phyloP scores from a whole-genome alignment of 2,329 filamentous ascomycete species.

The Pseudocercospora fijiensis region DNA sequence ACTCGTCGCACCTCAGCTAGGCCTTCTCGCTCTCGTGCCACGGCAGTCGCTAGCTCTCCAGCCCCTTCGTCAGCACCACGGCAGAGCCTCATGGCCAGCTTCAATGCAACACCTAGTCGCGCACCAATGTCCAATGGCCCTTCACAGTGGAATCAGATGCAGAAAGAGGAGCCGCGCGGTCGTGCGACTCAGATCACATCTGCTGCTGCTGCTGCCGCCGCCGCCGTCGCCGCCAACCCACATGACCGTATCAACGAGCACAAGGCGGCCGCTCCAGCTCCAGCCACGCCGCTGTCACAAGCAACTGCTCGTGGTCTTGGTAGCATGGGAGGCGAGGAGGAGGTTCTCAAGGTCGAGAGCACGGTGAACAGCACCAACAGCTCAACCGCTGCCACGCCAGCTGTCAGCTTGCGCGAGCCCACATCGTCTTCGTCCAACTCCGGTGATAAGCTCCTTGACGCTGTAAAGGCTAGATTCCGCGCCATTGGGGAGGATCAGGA shows the following conservation, averaged over 20 bases:
- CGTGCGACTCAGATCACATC: not conserved
- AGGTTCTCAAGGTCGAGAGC: not conserved
- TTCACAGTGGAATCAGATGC: not conserved
- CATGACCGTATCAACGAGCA: not conserved
- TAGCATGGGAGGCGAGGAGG: not conserved
- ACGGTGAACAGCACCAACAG: not conserved
- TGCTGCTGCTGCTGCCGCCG: not conserved
- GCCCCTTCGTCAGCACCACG: not conserved
- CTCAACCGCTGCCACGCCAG: not conserved
- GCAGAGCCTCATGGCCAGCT: not conserved
- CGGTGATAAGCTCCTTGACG: not conserved
- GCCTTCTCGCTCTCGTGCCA: not conserved
- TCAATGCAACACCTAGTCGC: not conserved
- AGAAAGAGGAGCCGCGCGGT: not conserved
- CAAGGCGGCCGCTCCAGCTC: not conserved
- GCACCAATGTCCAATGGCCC: not conserved
- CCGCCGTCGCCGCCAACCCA: not conserved
- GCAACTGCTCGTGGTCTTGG: not conserved
- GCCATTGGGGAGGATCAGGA: not conserved
- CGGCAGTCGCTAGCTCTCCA: not conserved
- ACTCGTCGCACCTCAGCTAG: not conserved
- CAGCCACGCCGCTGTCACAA: not conserved
- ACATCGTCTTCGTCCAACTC: not conserved
- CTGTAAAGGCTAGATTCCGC: not conserved
- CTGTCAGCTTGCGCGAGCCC: not conserved